A percentile compares a stretch with the other conserved stretches of the same genome.
Conservation (phyloP, 1,284 basidiomycete genomes). For the Volvariella volvacea region DNA sequence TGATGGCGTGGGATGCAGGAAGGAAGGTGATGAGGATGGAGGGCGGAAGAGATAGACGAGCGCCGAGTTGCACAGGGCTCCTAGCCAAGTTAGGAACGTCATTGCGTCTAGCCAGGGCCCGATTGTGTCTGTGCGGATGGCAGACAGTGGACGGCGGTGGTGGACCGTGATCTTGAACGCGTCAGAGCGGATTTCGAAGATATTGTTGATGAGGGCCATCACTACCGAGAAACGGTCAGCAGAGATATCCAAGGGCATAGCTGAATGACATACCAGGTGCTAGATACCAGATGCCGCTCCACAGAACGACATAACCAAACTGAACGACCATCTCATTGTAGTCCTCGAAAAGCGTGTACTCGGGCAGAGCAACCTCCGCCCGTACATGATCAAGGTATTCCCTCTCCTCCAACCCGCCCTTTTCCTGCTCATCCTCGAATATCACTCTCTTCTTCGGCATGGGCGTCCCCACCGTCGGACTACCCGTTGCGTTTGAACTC, state of each 20-base stretch:
- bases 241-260: constrained; percentile 1
- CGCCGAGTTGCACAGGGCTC: constrained; percentile 78
- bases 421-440: constrained; percentile 63
- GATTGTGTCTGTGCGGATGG: constrained; percentile 82
- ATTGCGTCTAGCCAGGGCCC: constrained; percentile 93
- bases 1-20: constrained; percentile 34
- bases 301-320: constrained; percentile 89
- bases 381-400: constrained; percentile 74
- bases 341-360: constrained; percentile 78
- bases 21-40: constrained; percentile 22
- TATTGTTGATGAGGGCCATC: constrained; percentile 80
- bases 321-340: constrained; percentile 96
- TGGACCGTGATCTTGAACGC: constrained; percentile 93
- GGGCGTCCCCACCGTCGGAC: not conserved
- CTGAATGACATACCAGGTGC: constrained; percentile 56
- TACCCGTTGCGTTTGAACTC: constrained; percentile 11
- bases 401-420: constrained; percentile 55
- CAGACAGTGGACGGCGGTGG: constrained; percentile 72
- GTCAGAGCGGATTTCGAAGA: constrained; percentile 89
- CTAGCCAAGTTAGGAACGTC: constrained; percentile 84
- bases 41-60: constrained; percentile 80
- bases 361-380: constrained; percentile 73
- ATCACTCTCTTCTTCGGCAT: constrained; percentile 61
- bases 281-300: constrained; percentile 94
- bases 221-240: constrained; percentile 25